Evolutionary conservation across 805 yeast species (phyloP).

Genomic region (Scheffersomyces amazonensis): DNA sequence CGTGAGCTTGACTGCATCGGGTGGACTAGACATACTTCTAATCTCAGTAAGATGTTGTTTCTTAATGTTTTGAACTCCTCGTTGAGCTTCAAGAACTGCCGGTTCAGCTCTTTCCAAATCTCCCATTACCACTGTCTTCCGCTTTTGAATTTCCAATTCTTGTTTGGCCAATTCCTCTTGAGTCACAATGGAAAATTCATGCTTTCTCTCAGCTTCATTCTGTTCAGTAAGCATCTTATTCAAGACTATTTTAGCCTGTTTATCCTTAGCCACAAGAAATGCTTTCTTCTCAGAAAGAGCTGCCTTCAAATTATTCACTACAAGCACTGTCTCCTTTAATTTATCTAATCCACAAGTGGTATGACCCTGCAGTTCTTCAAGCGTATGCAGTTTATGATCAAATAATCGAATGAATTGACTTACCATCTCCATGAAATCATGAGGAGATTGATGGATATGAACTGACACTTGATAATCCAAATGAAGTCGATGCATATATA

Average conservation of each 20-base stretch:
- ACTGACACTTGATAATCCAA: conserved; percentile 10
- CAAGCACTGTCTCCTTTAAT: conserved; percentile 71
- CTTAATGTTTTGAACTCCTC: conserved; percentile 88
- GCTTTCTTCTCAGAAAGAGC: conserved; percentile 52
- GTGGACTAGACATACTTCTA: conserved; percentile 87
- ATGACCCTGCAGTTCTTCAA: conserved; percentile 70
- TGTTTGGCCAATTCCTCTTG: conserved; percentile 67
- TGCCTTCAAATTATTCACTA: conserved; percentile 58
- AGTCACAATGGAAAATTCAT: conserved; percentile 78
- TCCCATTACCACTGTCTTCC: conserved; percentile 52
- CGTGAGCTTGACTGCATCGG: conserved; percentile 78
- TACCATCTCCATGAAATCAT: conserved; percentile 52
- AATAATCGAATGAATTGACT: conserved; percentile 43
- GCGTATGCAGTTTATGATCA: conserved; percentile 37
- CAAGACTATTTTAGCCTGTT: conserved; percentile 68
- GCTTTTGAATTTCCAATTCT: conserved; percentile 53
- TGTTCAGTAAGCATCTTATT: conserved; percentile 78
- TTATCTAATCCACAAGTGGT: conserved; percentile 71
- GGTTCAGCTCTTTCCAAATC: conserved; percentile 83
- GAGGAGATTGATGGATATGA: conserved; percentile 41
- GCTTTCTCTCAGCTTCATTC: conserved; percentile 87
- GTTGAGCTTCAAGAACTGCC: conserved; percentile 76
- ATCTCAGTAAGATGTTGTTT: conserved; percentile 90
- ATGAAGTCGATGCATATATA: conserved; percentile 42
- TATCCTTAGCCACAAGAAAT: conserved; percentile 52